Conservation (phyloP, 2,329 filamentous ascomycete genomes). For the Ophiosphaerella korrae region DNA sequence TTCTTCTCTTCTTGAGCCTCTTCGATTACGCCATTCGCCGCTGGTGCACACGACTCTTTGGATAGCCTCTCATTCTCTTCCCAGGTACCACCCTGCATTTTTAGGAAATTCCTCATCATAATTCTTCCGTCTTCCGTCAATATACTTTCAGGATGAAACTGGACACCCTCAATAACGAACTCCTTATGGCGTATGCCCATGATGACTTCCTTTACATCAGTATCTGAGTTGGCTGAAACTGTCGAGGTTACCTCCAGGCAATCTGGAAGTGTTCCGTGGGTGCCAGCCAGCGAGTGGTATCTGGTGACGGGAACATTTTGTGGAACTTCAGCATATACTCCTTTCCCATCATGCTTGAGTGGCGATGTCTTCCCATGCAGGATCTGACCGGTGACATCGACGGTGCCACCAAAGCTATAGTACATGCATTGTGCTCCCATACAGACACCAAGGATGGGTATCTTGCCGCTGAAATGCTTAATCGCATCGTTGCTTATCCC, state of each 20-base stretch:
- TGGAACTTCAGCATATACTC: constrained; percentile 83
- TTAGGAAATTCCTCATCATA: constrained; percentile 93
- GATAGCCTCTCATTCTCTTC: constrained; percentile 70
- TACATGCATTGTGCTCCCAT: constrained; percentile 99
- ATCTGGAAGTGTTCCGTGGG: constrained; percentile 81
- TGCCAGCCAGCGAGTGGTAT: constrained; percentile 95
- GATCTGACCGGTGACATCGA: constrained; percentile 93
- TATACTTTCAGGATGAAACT: constrained; percentile 98
- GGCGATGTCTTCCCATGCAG: constrained; percentile 96
- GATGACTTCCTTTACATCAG: constrained; percentile 82
- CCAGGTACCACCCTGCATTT: constrained; percentile 90
- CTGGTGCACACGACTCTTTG: constrained; percentile 41
- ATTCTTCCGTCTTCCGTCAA: constrained; percentile 83
- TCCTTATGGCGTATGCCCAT: constrained; percentile 97
- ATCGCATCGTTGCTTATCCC: constrained; percentile 94
- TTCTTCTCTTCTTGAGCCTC: constrained; percentile 61
- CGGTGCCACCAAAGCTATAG: constrained; percentile 87
- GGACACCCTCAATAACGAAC: constrained; percentile 89
- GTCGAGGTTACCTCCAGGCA: constrained; percentile 90
- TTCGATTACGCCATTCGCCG: constrained; percentile 38
- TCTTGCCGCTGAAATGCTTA: constrained; percentile 87
- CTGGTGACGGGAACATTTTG: constrained; percentile 86
- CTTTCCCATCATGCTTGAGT: constrained; percentile 85
- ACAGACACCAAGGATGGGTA: constrained; percentile 95
- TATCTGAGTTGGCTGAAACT: constrained; percentile 71